Conservation (phyloP, 345 rosid species). For the Passiflora organensis region DNA sequence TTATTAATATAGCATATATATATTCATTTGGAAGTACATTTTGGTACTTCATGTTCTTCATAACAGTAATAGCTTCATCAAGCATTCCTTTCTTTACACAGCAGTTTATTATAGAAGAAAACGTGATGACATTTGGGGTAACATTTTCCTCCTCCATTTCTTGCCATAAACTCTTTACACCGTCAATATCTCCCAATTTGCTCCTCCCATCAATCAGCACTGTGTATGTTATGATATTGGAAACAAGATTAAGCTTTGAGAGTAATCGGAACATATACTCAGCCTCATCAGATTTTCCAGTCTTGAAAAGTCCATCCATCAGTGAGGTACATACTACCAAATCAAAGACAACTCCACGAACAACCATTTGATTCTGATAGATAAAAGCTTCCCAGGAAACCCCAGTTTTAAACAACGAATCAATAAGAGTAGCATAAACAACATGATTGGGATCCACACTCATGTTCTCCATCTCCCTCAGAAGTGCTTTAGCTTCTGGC, state of each 20-base stretch:
- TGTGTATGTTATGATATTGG: conserved; percentile 54
- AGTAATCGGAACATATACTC: conserved; percentile 43
- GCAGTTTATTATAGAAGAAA: conserved; percentile 63
- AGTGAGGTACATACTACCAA: conserved; percentile 64
- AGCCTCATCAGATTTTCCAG: conserved; percentile 55
- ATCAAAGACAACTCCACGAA: conserved; percentile 68
- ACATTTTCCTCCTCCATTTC: conserved; percentile 56
- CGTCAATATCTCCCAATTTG: conserved; percentile 61
- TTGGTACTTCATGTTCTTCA: conserved; percentile 51
- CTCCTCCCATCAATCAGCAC: conserved; percentile 66
- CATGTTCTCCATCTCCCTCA: conserved; percentile 66
- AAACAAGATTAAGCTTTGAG: conserved; percentile 43
- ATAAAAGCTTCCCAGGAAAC: conserved; percentile 50
- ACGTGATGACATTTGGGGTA: conserved; percentile 55
- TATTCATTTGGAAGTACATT: conserved; percentile 49
- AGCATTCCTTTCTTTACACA: conserved; percentile 71
- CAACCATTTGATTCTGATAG: conserved; percentile 68
- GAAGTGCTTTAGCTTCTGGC: conserved; percentile 50
- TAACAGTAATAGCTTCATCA: conserved; percentile 44
- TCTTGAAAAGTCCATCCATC: conserved; percentile 76
- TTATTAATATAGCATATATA: conserved; percentile 57
- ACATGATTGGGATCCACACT: conserved; percentile 62
- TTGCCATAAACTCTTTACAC: conserved; percentile 40
- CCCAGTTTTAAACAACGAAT: conserved; percentile 61
- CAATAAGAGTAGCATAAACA: conserved; percentile 58